phyloP scores from a whole-genome alignment of 139 green algal genomes.

The Trebouxia sp. region DNA sequence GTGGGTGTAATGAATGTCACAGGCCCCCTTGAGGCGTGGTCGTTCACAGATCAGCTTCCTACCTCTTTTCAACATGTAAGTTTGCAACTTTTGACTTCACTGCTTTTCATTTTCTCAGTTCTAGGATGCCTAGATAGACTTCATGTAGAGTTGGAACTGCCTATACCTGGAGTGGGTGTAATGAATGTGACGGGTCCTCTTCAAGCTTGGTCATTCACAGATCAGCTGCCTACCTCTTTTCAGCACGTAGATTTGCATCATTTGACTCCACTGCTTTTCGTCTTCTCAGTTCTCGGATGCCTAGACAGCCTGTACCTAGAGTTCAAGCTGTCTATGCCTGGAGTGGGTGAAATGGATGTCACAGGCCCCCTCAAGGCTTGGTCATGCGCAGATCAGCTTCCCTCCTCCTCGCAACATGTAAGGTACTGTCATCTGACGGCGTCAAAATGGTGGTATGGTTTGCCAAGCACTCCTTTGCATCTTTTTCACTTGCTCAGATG shows the following conservation, averaged over 20 bases:
- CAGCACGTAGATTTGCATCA: not conserved
- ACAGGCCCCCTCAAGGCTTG: constrained; percentile 43
- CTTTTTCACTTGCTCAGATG: not conserved
- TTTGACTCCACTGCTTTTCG: not conserved
- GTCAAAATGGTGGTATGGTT: too few relatives aligned
- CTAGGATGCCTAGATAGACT: not conserved
- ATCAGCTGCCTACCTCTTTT: constrained; percentile 27
- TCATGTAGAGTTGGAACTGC: constrained; percentile 10
- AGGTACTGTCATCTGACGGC: not conserved
- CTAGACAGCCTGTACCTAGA: constrained; percentile 2
- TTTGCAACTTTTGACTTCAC: not conserved
- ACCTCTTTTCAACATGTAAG: not conserved
- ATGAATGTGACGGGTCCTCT: constrained; percentile 53
- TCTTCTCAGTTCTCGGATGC: not conserved
- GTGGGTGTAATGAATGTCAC: constrained; percentile 53
- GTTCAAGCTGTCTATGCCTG: not conserved
- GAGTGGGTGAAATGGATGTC: constrained; percentile 48
- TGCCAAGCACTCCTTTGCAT: not conserved
- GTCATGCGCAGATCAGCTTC: constrained; percentile 40
- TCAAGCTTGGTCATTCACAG: constrained; percentile 41
- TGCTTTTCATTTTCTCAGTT: not conserved
- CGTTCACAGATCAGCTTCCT: constrained; percentile 35
- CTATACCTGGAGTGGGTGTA: constrained; percentile 31
- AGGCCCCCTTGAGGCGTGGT: constrained; percentile 44
- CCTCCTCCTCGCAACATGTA: not conserved